Conservation (phyloP, 179 eudicot species). For the Silene coronaria region DNA sequence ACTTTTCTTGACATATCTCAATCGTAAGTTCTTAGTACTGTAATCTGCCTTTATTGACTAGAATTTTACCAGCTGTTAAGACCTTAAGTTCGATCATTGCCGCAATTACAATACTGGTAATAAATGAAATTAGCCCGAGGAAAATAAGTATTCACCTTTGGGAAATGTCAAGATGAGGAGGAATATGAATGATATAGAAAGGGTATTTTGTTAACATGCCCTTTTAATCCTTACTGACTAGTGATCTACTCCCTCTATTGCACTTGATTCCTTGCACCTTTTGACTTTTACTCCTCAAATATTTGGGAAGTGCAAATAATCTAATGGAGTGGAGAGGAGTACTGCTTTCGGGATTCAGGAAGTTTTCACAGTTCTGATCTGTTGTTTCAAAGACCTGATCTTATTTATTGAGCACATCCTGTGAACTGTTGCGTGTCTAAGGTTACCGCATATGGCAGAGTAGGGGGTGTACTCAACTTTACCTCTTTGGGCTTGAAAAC, state of each 20-base stretch:
- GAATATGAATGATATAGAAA: neutral
- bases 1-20: constrained; percentile 68
- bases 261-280: neutral
- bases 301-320: neutral
- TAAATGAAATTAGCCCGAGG: neutral
- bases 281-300: neutral
- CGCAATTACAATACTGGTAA: neutral
- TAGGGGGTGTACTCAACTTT: too few relatives aligned
- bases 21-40: constrained; percentile 53
- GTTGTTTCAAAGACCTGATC: too few relatives aligned
- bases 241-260: neutral
- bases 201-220: neutral
- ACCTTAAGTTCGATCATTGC: neutral
- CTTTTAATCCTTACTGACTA: neutral
- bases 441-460: too few relatives aligned
- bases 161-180: neutral
- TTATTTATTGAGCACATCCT: neutral
- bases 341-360: neutral
- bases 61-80: neutral
- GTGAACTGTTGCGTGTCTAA: neutral
- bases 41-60: neutral
- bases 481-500: too few relatives aligned
- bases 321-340: neutral
- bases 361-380: neutral
- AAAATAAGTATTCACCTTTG: neutral